Evolutionary conservation across 2,329 filamentous ascomycete genomes (phyloP), one percentile per base, ranked within the genome.

Genomic region (Alternaria atra): DNA sequence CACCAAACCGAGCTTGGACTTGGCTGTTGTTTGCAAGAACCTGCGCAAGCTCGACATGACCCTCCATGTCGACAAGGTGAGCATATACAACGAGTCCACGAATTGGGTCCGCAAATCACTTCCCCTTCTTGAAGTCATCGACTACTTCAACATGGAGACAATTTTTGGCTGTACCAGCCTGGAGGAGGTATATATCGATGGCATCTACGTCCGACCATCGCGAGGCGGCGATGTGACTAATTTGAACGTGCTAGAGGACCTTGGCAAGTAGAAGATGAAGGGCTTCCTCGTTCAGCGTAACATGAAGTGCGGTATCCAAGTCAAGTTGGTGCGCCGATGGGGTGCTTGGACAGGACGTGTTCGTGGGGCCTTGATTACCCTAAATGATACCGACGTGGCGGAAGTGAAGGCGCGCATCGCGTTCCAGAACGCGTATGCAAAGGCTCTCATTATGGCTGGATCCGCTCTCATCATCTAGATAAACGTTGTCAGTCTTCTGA

Each of bases 251-350:
- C 48, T 61, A 6, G 48, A 35, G 7, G 48, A 53, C 2, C 35
- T 58, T 7, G 54, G 37, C 13, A 61, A 51, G 50, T 61, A 48
- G 59, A 43, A 58, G 10, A 54, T 50, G 44, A 54, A 44, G 43
- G 48, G 59, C 25, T 61, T 61, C 34, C 54, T 53, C 23, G 43
- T 60, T 10, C 30, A 9, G 29, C 54, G 43, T 6, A 12, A 50
- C 5, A 47, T 25, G 15, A 25, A 35, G 39, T 25, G 7, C 17
- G 50, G 50, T 20, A 51, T 57, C 13, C 20, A 52, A 30, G 46
- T 56, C 10, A 47, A 52, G 32, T 4, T 61, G 25, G 46, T 17
- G 15, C 46, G 52, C 25, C 58, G 52, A n/a, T 61, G 39, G 27
- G 58, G 47, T 7, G 17, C 17, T 2, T 56, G 58, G 58, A 39